Evolutionary conservation across 2,329 filamentous ascomycete species (phyloP), one percentile per base, ranked within the genome.

Genomic region (Aspergillus pseudoviridinutans): DNA sequence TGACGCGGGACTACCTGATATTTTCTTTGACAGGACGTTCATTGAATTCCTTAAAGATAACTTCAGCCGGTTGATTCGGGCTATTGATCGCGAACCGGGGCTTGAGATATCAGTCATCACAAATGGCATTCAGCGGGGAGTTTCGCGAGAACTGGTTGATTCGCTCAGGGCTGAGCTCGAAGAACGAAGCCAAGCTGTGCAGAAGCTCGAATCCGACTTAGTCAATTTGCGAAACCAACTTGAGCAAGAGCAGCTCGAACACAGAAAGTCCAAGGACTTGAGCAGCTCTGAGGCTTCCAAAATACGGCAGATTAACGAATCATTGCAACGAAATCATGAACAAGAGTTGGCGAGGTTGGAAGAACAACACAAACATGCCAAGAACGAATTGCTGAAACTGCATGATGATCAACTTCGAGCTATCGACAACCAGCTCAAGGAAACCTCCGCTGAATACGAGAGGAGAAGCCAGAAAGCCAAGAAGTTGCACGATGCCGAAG

Each of bases 41-140:
- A 87, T 99, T 55, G 90, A 97, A 59, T 96, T 97, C 67, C 85
- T 97, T 67, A 97, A 97, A 69, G 92, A 97, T 68, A 96, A 96
- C 70, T 97, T 95, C 71, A 93, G 90, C 67, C 88, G 92, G 8
- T 78, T 97, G 57, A 79, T 88, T 42, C 86, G 91, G 61, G 90
- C 91, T 14, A 90, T 99, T 65, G 94, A 99, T 74, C 87, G 93
- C 59, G 91, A 96, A 61, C 94, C 94, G 0, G 91, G 88, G 1
- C 80, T 95, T 59, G 94, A 99, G 71, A 87, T 95, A 27, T 88
- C 91, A 0, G 84, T 94, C 10, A 81, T 92, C 56, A 82, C 87
- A 47, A 91, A 92, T 68, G 90, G 90, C 0, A 78, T 92, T 10
- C 87, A 94, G 64, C 92, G 93, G 67, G 93, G 93, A 3, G 89